Evolutionary conservation across 2,329 filamentous ascomycete genomes (phyloP).

Genomic region (Aspergillus sp.): DNA sequence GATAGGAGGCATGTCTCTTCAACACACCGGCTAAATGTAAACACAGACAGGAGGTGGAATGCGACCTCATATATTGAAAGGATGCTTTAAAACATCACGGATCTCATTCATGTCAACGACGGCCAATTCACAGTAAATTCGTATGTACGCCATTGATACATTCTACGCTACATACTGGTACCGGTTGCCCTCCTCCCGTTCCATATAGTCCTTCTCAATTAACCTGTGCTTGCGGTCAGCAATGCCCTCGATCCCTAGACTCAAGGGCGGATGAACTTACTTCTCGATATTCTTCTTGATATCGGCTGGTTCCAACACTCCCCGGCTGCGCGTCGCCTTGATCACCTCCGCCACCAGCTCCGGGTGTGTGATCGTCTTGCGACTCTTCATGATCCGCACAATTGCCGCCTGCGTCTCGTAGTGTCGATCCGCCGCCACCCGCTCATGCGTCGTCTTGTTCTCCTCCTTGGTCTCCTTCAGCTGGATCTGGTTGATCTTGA

Average conservation of each 20-base stretch:
- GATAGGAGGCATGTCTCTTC: too few species aligned
- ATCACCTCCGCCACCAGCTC: constrained; percentile 91
- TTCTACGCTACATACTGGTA: constrained; percentile 69
- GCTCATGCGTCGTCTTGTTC: constrained; percentile 89
- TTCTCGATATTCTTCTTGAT: constrained; percentile 98
- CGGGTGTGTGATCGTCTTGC: constrained; percentile 82
- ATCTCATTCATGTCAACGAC: background rate
- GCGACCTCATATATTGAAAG: too few species aligned
- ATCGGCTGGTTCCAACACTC: constrained; percentile 77
- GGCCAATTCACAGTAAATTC: constrained; percentile 1
- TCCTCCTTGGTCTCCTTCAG: constrained; percentile 94
- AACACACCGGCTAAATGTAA: too few species aligned
- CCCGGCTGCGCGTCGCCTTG: constrained; percentile 80
- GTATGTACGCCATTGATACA: background rate
- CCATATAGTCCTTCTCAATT: constrained; percentile 92
- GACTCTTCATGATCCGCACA: constrained; percentile 93
- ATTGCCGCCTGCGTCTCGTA: constrained; percentile 98
- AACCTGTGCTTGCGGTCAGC: constrained; percentile 52
- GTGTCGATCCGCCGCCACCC: constrained; percentile 83
- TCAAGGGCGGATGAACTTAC: constrained; percentile 50
- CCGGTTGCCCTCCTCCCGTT: constrained; percentile 66
- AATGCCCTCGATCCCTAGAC: background rate
- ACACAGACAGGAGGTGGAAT: too few species aligned
- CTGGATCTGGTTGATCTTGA: constrained; percentile 99
- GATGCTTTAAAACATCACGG: background rate